Base-by-base conservation (phyloP, 169 alveolate species). In the Perkinsus olseni region DNA sequence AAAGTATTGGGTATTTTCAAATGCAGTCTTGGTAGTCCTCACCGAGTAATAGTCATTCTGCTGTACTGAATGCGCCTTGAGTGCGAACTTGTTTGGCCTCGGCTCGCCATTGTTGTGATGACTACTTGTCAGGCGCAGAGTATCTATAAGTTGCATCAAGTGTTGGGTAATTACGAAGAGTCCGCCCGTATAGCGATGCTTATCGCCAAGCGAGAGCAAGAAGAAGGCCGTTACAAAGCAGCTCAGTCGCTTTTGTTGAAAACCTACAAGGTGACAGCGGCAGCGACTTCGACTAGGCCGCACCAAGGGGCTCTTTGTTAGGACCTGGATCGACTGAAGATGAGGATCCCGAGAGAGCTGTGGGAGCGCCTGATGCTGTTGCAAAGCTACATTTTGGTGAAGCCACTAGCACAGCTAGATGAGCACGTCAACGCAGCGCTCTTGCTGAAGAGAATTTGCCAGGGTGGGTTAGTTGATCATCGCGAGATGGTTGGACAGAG, bases 191-290 rank as follows among this genome's bases (percentile, higher is more conserved):
- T 97, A 51, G 99, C 98, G 3, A 96, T 97, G 21, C 95, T 97
- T 37, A 96, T 97, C 38, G 97, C 98, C 50, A 50, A 94, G 37
- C 96, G 96, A 48, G 98, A 97, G 62, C 97, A 96, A 93, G 98
- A 97, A 92, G 91, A 95, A 39, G 98, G 98, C 31, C 96, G 96
- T 92, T 97, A 97, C 92, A 96, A 96, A 92, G 96, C 94, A 38
- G 99, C 99, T 40, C 99, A 96, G 95, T 96, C 96, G 93, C 96
- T 95, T n/a, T 74, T 97, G 31, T 96, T 95, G 91, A 98, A 96
- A 39, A 96, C 97, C 38, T 96, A 93, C 62, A 95, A 94, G 92
- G 96, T 96, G 62, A 94, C n/a, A n/a, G n/a, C n/a, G n/a, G n/a
- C n/a, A n/a, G n/a, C n/a, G n/a, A n/a, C 50, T 11, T 40, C 11